Base-by-base conservation (phyloP, 2,329 filamentous ascomycete genomes). In the Chaetomiaceae sp. region DNA sequence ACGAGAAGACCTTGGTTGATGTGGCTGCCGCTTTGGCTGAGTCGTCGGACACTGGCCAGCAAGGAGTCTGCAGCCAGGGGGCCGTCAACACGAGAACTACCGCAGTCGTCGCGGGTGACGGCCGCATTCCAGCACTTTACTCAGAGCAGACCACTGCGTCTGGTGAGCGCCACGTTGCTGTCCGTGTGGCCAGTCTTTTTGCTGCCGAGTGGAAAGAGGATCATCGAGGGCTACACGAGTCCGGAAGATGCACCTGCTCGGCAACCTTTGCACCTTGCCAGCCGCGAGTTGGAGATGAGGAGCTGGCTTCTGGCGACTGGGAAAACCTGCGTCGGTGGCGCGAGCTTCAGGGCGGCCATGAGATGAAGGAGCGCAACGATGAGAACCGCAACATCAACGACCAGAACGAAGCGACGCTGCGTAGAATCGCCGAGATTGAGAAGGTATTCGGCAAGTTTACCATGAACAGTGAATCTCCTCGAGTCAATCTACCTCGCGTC, bases 151-250 rank as follows among this genome's bases (percentile, higher is more conserved):
- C 49, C 6, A 38, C 49, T 19, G 44, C 49, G 6, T 45, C 40
- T 6, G 45, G 53, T 17, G 43, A 50, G 33, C 44, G 53, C 2
- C 53, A 48, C 5, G 56, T 65, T 4, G 36, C 59, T 0, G 54
- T 68, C 27, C 64, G 67, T 1, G 56, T 67, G 9, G 42, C 58
- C 0, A 63, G 66, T 44, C 53, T 67, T n/a, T 71, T 62, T 47
- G 67, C 61, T 1, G 65, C 62, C 3, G 69, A 72, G 50, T 72
- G 68, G 68, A 49, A 61, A 2, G 48, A 49, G 0, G 69, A 71
- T 52, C 69, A 72, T 53, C 59, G 60, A 10, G 48, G 51, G 15
- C 60, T 63, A 4, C 69, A 72, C 53, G 44, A 54, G 4, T 42
- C 36, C 4, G 67, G 67, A 3, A 50, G 48, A 7, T 72, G 68